These are phyloP conservation scores for Populus deltoides DNA, from an alignment of 345 rosid genomes.

Conservation along the genomic window DNA sequence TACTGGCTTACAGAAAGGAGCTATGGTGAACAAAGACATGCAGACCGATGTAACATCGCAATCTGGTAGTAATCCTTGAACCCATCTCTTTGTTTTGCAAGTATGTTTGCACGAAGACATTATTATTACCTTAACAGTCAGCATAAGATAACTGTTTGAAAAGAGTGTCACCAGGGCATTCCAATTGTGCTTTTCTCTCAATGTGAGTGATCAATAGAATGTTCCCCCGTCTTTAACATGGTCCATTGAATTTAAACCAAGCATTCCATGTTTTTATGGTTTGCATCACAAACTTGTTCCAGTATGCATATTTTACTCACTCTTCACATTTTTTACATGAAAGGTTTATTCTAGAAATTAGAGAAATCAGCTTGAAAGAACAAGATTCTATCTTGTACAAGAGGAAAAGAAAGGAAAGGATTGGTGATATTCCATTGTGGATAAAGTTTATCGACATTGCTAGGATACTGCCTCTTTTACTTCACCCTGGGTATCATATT, in stretches of 20 bases:
- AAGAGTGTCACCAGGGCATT: neutral
- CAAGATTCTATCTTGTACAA: neutral
- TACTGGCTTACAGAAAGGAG: slow-evolving; percentile 25
- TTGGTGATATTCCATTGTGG: neutral
- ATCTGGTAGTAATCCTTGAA: slow-evolving; percentile 10
- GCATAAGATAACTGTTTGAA: neutral
- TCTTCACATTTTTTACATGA: neutral
- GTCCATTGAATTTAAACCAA: neutral
- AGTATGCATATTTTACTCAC: neutral
- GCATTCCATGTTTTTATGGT: neutral
- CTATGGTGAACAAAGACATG: slow-evolving; percentile 10
- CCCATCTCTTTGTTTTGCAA: neutral
- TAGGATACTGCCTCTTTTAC: neutral
- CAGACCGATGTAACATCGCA: slow-evolving; percentile 13
- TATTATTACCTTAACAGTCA: neutral
- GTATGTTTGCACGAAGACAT: neutral
- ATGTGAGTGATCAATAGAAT: neutral
- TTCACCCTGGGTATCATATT: neutral
- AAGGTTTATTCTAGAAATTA: neutral
- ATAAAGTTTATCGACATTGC: neutral
- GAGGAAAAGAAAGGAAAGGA: neutral
- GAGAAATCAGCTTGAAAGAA: neutral
- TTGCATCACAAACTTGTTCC: neutral
- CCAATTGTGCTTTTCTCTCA: neutral
- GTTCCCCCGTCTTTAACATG: neutral